Percentiles rank a stretch among this genome's conserved stretches.
phyloP scores from a whole-genome alignment of 768 basidiomycete species.

The Psilocybe azurescens region DNA sequence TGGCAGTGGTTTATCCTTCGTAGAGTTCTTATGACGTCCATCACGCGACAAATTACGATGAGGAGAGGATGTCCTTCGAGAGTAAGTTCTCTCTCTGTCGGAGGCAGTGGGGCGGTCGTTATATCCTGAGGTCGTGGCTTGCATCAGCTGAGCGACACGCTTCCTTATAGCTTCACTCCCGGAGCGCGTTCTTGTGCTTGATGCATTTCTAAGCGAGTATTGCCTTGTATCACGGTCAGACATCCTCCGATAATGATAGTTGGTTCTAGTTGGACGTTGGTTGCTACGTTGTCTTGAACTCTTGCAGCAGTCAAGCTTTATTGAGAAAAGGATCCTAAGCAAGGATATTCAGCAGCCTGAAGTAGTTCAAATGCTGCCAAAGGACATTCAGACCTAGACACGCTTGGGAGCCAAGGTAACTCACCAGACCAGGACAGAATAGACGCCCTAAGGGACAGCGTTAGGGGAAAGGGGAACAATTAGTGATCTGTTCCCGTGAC shows the following conservation, averaged over 20 bases:
- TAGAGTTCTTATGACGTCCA: slow-evolving; percentile 1
- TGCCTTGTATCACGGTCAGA: slow-evolving; percentile 7
- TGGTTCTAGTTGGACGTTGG: neutral
- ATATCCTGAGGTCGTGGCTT: neutral
- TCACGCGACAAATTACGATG: slow-evolving; percentile 4
- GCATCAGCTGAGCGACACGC: slow-evolving; percentile 20
- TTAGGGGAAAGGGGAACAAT: neutral
- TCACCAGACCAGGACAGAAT: neutral
- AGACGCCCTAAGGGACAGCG: neutral
- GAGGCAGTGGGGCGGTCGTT: neutral
- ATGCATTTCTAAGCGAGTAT: neutral
- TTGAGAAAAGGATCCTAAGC: no score
- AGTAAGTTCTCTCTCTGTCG: neutral
- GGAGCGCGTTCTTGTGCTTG: slow-evolving; percentile 7
- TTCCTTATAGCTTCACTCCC: slow-evolving; percentile 23
- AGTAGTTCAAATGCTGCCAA: neutral
- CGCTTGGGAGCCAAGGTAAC: no score
- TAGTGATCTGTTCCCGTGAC: neutral
- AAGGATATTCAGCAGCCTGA: neutral
- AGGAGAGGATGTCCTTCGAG: slow-evolving; percentile 7
- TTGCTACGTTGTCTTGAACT: neutral
- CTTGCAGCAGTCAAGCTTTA: no score
- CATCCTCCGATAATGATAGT: neutral
- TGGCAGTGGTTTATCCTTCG: slow-evolving; percentile 10
- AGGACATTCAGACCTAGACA: neutral